phyloP scores from a whole-genome alignment of 2,329 filamentous ascomycete genomes.

The Chaetomium sp. region DNA sequence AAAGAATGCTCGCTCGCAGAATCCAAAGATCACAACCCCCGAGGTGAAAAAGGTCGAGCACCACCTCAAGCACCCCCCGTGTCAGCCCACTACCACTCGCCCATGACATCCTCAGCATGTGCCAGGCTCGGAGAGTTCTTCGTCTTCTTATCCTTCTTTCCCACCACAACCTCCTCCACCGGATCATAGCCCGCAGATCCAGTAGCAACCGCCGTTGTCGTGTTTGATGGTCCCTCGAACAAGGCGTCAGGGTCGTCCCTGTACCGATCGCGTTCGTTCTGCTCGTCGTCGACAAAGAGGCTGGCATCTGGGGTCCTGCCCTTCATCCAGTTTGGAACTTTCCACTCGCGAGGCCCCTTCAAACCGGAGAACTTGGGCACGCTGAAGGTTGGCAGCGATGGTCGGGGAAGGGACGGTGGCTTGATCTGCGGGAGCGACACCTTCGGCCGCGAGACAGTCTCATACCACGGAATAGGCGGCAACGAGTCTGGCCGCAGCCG shows the following conservation, averaged over 20 bases:
- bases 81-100: slow-evolving; percentile 8
- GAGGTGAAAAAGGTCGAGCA: not conserved
- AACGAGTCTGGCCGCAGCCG: slow-evolving; percentile 43
- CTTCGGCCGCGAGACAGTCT: slow-evolving; percentile 29
- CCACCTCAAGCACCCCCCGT: not conserved
- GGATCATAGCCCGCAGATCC: slow-evolving; percentile 19
- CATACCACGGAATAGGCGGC: slow-evolving; percentile 43
- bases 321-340: slow-evolving; percentile 23
- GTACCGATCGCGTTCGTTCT: slow-evolving; percentile 27
- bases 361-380: slow-evolving; percentile 14
- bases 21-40: not conserved
- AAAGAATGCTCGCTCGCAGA: not conserved
- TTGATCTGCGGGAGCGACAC: slow-evolving; percentile 17
- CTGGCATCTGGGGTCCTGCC: slow-evolving; percentile 16
- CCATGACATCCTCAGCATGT: slow-evolving; percentile 19
- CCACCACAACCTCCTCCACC: slow-evolving; percentile 29
- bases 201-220: slow-evolving; percentile 18
- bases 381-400: slow-evolving; percentile 17
- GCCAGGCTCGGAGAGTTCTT: slow-evolving; percentile 9
- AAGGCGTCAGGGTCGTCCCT: slow-evolving; percentile 26
- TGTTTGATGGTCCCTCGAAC: slow-evolving; percentile 1
- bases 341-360: slow-evolving; percentile 18
- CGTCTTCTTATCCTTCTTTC: slow-evolving; percentile 28
- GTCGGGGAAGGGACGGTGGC: slow-evolving; percentile 5
- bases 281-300: slow-evolving; percentile 28